Conservation (phyloP, 257 asterid genomes). For the Paulownia fortunei region DNA sequence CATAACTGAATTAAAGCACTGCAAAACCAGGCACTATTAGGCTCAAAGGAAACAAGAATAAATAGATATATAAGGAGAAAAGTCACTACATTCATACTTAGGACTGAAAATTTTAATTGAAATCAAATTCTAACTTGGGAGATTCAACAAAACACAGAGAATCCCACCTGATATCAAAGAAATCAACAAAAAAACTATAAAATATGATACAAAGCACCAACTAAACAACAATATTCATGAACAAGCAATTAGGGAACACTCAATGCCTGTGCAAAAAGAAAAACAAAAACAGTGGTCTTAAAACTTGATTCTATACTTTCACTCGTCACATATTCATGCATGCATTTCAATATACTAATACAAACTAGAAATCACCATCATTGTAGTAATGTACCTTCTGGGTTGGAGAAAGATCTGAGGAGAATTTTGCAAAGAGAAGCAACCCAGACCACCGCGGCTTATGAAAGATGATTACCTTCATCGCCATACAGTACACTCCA, state of each 20-base stretch:
- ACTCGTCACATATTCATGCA: neutral
- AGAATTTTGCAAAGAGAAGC: constrained; percentile 43
- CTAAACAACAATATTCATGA: neutral
- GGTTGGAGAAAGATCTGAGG: constrained; percentile 17
- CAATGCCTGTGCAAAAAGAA: neutral
- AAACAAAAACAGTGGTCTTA: neutral
- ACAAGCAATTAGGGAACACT: neutral
- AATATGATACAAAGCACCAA: neutral
- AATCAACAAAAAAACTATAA: neutral
- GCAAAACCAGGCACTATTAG: neutral
- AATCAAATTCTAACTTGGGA: neutral
- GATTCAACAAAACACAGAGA: neutral
- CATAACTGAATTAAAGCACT: neutral
- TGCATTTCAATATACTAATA: neutral
- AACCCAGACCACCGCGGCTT: constrained; percentile 37
- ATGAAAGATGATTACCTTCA: constrained; percentile 33
- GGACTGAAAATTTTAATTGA: neutral
- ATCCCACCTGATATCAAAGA: neutral
- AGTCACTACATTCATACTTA: neutral
- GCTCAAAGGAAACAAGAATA: neutral
- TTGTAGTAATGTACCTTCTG: constrained; percentile 29
- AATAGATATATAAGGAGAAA: neutral
- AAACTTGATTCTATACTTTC: neutral
- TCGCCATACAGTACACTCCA: constrained; percentile 29
- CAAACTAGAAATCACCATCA: constrained; percentile 31